These are phyloP conservation scores for Suillus occidentalis DNA, from an alignment of 768 basidiomycete genomes.

Conservation along the genomic window DNA sequence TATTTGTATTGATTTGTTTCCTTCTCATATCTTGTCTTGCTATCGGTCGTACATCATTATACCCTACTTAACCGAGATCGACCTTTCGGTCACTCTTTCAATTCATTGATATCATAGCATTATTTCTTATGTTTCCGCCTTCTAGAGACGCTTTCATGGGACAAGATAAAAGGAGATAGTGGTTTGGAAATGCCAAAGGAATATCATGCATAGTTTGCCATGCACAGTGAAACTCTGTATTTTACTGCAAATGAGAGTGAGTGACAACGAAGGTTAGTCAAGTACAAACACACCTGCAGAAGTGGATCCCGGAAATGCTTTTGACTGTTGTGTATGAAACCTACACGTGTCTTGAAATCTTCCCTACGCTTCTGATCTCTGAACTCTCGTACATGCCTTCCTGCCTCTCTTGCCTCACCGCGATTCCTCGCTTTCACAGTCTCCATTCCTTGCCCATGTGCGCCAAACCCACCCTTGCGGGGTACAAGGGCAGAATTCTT, in stretches of 20 bases:
- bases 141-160: conserved; percentile 6
- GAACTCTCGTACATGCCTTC: conserved; percentile 80
- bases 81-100: conserved; percentile 38
- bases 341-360: conserved; percentile 83
- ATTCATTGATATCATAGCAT: conserved; percentile 25
- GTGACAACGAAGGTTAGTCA: background rate
- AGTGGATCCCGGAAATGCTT: conserved; percentile 84
- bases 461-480: conserved; percentile 81
- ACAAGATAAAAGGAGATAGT: background rate
- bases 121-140: conserved; percentile 18
- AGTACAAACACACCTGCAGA: conserved; percentile 43
- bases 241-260: conserved; percentile 22
- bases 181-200: background rate
- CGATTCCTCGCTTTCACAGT: conserved; percentile 89
- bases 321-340: conserved; percentile 78
- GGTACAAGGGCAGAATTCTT: conserved; percentile 87
- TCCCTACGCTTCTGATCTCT: conserved; percentile 77
- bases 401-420: conserved; percentile 95
- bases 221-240: background rate
- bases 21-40: conserved; percentile 28
- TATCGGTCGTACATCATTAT: conserved; percentile 33
- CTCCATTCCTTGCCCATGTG: conserved; percentile 77
- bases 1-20: conserved; percentile 72
- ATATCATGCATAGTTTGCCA: conserved; percentile 6
- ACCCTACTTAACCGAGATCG: conserved; percentile 40